A percentile compares a stretch with the other conserved stretches of the same genome.
These are phyloP conservation scores for Lyophyllum semitale DNA, from an alignment of 768 basidiomycete species.

Conservation along the genomic window DNA sequence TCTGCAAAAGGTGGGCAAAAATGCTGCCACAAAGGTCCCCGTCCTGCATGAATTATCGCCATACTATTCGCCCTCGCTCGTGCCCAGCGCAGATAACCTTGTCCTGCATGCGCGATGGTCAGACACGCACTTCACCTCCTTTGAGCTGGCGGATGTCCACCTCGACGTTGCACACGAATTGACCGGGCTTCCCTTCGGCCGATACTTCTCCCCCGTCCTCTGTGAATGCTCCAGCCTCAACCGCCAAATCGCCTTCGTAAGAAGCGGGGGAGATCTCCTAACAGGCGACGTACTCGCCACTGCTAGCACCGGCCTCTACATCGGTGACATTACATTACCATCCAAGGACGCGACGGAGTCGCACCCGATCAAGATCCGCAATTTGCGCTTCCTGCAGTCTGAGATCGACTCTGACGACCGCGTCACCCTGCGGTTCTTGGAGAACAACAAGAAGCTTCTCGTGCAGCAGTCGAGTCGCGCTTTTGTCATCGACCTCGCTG, in stretches of 20 bases:
- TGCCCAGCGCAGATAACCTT: slow-evolving; percentile 48
- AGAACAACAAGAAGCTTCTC: slow-evolving; percentile 52
- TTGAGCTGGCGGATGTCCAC: slow-evolving; percentile 62
- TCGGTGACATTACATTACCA: slow-evolving; percentile 60
- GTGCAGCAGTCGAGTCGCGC: slow-evolving; percentile 57
- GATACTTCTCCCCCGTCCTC: slow-evolving; percentile 63
- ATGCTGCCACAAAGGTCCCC: slow-evolving; percentile 42
- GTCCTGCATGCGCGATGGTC: slow-evolving; percentile 74
- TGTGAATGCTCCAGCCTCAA: slow-evolving; percentile 43
- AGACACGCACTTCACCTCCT: slow-evolving; percentile 56
- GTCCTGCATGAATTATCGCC: slow-evolving; percentile 45
- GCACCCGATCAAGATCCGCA: slow-evolving; percentile 40
- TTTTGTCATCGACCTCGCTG: slow-evolving; percentile 52
- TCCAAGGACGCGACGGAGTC: slow-evolving; percentile 19
- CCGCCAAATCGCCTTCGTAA: slow-evolving; percentile 63
- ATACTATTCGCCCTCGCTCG: slow-evolving; percentile 72
- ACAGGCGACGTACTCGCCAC: slow-evolving; percentile 70
- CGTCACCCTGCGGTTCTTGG: slow-evolving; percentile 57
- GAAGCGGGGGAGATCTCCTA: slow-evolving; percentile 57
- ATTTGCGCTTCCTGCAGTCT: slow-evolving; percentile 51
- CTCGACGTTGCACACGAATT: slow-evolving; percentile 48
- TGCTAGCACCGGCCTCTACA: slow-evolving; percentile 61
- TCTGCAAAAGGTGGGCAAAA: slow-evolving; percentile 42
- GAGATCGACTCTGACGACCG: slow-evolving; percentile 47
- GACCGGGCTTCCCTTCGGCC: slow-evolving; percentile 59